These are phyloP conservation scores for Collybia sp. DNA, from an alignment of 768 basidiomycete species.

Conservation along the genomic window DNA sequence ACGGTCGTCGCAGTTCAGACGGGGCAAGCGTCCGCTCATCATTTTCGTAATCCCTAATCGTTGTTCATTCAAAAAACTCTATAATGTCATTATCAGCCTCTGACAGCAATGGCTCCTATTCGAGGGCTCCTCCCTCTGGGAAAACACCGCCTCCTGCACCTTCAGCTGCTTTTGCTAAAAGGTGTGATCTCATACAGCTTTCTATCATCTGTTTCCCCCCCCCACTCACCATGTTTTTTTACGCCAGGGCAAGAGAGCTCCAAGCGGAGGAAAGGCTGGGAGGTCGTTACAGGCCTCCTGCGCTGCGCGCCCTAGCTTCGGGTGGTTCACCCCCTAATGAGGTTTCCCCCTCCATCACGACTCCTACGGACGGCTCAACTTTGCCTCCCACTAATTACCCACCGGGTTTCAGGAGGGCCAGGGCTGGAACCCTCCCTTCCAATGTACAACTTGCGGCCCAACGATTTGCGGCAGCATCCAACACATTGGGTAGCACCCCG, in stretches of 20 bases:
- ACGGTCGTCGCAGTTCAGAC: slow-evolving; percentile 21
- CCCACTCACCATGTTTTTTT: slow-evolving; percentile 7
- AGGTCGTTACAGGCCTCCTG: slow-evolving; percentile 75
- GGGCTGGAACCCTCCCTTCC: slow-evolving; percentile 97
- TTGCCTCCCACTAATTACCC: slow-evolving; percentile 75
- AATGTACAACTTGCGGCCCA: slow-evolving; percentile 88
- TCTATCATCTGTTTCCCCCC: slow-evolving; percentile 13
- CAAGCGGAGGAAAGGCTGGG: slow-evolving; percentile 70
- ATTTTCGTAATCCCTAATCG: slow-evolving; percentile 79
- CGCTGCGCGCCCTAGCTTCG: slow-evolving; percentile 66
- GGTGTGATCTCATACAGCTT: slow-evolving; percentile 38
- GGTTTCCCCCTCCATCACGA: slow-evolving; percentile 48
- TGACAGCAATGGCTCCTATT: slow-evolving; percentile 79
- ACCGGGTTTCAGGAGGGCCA: slow-evolving; percentile 86
- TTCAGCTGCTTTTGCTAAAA: slow-evolving; percentile 85
- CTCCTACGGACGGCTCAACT: slow-evolving; percentile 51
- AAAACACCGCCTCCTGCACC: slow-evolving; percentile 90
- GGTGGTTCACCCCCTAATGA: slow-evolving; percentile 75
- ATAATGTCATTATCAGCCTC: slow-evolving; percentile 91
- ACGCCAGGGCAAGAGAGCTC: slow-evolving; percentile 74
- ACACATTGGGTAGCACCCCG: slow-evolving; percentile 44
- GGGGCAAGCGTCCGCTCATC: slow-evolving; percentile 26
- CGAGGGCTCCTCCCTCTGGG: slow-evolving; percentile 72
- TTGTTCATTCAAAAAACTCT: slow-evolving; percentile 52
- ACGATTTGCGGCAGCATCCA: slow-evolving; percentile 68